Base-by-base conservation (phyloP, 2,329 filamentous ascomycete genomes). In the Talaromyces verruculosus region DNA sequence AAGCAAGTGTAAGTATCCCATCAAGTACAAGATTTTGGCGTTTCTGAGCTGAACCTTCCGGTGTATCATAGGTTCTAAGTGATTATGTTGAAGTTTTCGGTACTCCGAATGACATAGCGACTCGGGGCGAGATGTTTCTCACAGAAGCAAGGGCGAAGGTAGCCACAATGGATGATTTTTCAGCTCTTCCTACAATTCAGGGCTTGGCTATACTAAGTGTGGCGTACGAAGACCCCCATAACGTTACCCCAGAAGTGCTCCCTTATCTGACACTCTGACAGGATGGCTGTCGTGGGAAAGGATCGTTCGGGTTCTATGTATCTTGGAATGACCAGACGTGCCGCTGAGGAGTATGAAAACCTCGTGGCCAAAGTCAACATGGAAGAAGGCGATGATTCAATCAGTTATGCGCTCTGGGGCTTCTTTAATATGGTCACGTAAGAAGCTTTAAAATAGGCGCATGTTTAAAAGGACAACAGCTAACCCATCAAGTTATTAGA, bases 1-100 rank as follows among this genome's bases (percentile, higher is more conserved):
- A 76, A 71, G 77, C 77, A 64, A 79, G 77, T 69, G 77, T 79
- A 69, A 63, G 76, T 73, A 17, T 49, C 7, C 28, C 17, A 22
- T 5, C 15, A 30, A 53, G 4, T 2, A n/a, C 3, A 6, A 51
- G 13, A 17, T 30, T 4, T 5, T 22, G 5, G 17, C 4, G 3
- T 11, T 35, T n/a, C n/a, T 10, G 8, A 57, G 30, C n/a, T 33
- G 15, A 57, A 10, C 3, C 5, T 22, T 7, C 8, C 17, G 22
- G 6, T 35, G 4, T 15, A 15, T 15, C 17, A 57, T 37, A 57
- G 58, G 58, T 15, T 45, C 25, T 61, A 19, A 30, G 58, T 45
- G 58, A 61, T 17, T 47, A 61, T 30, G 37, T 43, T 7, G 58
- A 61, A 43, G 58, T 61, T 19, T 61, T 15, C 25, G 19, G 33